phyloP scores from a whole-genome alignment of 139 green algal species.

The Asterochloris sp. region DNA sequence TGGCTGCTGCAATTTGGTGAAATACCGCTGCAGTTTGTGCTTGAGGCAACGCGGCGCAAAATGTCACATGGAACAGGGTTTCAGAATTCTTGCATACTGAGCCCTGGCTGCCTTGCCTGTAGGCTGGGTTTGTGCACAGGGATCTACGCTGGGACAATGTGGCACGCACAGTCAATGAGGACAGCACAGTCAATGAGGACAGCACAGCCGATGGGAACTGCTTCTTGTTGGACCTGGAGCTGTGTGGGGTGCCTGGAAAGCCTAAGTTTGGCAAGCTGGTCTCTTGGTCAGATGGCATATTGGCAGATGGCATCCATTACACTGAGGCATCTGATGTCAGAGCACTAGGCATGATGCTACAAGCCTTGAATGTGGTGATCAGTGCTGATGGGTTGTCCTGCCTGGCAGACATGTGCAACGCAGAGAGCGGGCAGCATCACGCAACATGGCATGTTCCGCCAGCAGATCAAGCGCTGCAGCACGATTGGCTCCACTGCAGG shows the following conservation, averaged over 20 bases:
- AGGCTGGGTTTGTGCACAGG: conserved; percentile 5
- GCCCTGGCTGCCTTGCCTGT: background rate
- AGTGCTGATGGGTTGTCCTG: too few relatives aligned
- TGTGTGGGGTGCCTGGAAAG: background rate
- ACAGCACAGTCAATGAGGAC: background rate
- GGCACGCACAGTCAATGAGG: background rate
- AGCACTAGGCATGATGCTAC: background rate
- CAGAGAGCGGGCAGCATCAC: too few relatives aligned
- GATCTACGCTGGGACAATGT: conserved; percentile 5
- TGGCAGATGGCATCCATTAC: background rate
- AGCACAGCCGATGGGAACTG: background rate
- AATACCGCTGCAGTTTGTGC: background rate
- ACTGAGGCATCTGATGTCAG: conserved; percentile 2
- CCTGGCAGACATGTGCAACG: too few relatives aligned
- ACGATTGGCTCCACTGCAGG: too few relatives aligned
- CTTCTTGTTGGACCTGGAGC: conserved; percentile 7
- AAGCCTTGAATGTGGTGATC: background rate
- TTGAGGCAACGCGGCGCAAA: background rate
- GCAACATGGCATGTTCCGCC: too few relatives aligned
- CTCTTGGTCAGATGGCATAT: background rate
- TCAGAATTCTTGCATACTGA: background rate
- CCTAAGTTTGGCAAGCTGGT: background rate
- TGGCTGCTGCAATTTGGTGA: background rate
- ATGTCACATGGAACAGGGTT: background rate
- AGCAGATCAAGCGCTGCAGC: too few relatives aligned